A percentile compares a stretch with the other conserved stretches of the same genome.
Evolutionary conservation across 768 basidiomycete genomes (phyloP).

Genomic region (Suillus bovinus): DNA sequence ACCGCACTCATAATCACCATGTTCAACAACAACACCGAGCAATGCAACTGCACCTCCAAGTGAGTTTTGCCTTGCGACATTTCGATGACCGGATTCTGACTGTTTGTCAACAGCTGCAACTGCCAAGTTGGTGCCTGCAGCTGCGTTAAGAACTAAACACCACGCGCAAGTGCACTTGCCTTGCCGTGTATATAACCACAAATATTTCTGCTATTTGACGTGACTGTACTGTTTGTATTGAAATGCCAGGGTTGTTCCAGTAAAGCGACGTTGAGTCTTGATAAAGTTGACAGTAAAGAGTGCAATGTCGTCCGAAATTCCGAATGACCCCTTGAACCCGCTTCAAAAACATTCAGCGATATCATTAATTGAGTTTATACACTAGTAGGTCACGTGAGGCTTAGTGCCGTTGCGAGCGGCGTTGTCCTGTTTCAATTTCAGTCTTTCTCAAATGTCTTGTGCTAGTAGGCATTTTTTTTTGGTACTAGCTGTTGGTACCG

Average conservation of each 20-base stretch:
- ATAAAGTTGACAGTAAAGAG: not conserved
- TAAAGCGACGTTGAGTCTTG: not conserved
- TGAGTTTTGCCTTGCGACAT: not conserved
- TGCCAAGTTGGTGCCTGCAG: conserved; percentile 9
- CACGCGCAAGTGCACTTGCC: not conserved
- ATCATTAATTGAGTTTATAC: no score
- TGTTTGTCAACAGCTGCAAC: conserved; percentile 7
- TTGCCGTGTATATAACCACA: not conserved
- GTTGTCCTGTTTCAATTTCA: no score
- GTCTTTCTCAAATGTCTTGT: no score
- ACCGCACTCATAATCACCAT: conserved; percentile 3
- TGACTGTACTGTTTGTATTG: not conserved
- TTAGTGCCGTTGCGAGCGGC: no score
- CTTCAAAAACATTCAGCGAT: no score
- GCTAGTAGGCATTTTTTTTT: no score
- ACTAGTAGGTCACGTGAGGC: no score
- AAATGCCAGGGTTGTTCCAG: not conserved
- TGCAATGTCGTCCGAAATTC: not conserved
- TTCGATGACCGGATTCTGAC: not conserved
- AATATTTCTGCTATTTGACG: not conserved
- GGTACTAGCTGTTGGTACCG: no score
- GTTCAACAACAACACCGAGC: conserved; percentile 2
- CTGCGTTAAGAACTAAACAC: conserved; percentile 3
- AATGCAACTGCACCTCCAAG: conserved; percentile 4
- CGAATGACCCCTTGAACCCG: no score